These are phyloP conservation scores for Neurospora pannonica DNA, from an alignment of 495 filamentous ascomycete species.

Conservation along the genomic window DNA sequence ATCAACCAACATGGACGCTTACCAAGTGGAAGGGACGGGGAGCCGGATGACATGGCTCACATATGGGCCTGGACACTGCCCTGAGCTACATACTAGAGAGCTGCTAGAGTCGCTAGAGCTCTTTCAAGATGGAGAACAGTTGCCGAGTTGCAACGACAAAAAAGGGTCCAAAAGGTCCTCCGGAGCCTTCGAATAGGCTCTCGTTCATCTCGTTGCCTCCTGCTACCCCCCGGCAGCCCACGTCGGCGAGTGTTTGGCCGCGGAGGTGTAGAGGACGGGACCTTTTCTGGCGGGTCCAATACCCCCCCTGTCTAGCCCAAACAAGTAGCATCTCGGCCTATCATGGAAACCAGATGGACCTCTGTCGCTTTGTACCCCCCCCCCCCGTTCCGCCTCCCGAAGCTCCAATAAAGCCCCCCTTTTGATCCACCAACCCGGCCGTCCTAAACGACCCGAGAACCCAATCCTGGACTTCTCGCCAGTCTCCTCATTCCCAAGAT, in stretches of 20 bases:
- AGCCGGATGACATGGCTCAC: background rate
- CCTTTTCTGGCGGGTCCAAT: background rate
- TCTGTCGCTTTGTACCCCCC: background rate
- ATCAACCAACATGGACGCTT: background rate
- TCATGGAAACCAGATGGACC: background rate
- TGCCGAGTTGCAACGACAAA: background rate
- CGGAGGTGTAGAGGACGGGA: background rate
- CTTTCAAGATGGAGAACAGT: background rate
- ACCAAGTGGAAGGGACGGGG: background rate
- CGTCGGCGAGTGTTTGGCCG: background rate
- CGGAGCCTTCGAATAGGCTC: background rate
- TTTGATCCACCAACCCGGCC: background rate
- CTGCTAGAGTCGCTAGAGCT: background rate
- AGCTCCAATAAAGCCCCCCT: background rate
- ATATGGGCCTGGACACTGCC: background rate
- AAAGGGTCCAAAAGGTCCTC: background rate
- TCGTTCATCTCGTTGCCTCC: background rate
- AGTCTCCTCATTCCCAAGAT: background rate
- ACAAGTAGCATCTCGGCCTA: background rate
- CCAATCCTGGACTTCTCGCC: background rate
- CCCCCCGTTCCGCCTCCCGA: background rate
- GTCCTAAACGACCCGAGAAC: background rate
- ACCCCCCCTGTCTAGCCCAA: background rate
- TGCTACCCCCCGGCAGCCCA: background rate
- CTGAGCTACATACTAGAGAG: background rate